Base-by-base conservation (phyloP, 2,329 filamentous ascomycete species). In the Sodiomyces alkalinus region DNA sequence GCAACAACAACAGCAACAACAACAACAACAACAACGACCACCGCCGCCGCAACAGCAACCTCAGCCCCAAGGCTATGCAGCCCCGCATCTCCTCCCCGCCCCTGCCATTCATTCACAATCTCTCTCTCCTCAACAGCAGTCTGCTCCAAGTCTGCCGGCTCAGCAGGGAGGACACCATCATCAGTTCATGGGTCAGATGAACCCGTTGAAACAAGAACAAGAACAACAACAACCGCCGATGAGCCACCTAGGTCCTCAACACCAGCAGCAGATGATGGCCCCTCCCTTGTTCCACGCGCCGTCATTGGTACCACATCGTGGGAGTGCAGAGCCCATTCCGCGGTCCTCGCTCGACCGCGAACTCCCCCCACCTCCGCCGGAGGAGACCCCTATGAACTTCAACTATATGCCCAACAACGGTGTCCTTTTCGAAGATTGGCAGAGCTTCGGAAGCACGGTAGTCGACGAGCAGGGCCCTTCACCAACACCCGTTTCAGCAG, bases 361-460 rank as follows among this genome's bases (percentile, higher is more conserved):
- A 22, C 29, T 38, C 11, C 36, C 36, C 4, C 32, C 36, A 14
- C 36, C 36, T n/a, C 36, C 36, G 6, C 36, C 28, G 25, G 36
- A 38, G 22, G 24, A 30, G 3, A 29, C 25, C 15, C 36, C 48
- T 16, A 58, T 60, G 53, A 55, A 58, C 24, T 59, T 58, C 39
- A 55, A 60, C 29, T 59, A 53, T 35, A 52, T 55, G 17, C 45
- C 54, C 3, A 44, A 46, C 3, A 44, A 47, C 6, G n/a, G n/a
- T n/a, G 45, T 53, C 18, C 44, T 51, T 7, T 56, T 58, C 24
- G 51, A 56, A 3, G 53, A 57, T 33, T 60, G 56, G 56, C 54
- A 55, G 30, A 51, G 44, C 31, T 46, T 58, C 17, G 39, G 46
- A 15, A 47, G 48, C 14, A 41, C 49, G 14, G 44, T 53, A 13